Evolutionary conservation across 2,329 filamentous ascomycete species (phyloP).

Genomic region (Beauveria brongniartii): DNA sequence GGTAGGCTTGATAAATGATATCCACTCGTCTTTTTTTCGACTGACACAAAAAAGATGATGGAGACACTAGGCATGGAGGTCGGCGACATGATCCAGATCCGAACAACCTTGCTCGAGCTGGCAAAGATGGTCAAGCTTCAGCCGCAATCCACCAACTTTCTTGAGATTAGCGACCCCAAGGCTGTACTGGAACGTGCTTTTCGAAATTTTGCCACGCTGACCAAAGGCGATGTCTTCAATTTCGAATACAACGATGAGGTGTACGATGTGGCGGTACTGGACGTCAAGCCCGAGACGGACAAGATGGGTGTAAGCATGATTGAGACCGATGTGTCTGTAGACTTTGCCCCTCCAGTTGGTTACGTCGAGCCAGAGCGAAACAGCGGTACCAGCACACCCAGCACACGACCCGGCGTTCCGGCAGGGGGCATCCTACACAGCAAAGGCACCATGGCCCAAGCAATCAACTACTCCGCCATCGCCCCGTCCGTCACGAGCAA

Average conservation of each 20-base stretch:
- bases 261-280: constrained; percentile 87
- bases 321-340: constrained; percentile 92
- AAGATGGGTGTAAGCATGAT: constrained; percentile 88
- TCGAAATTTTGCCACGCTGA: constrained; percentile 88
- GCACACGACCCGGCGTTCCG: constrained; percentile 54
- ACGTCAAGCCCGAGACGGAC: constrained; percentile 78
- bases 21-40: neutral
- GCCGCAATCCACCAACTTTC: constrained; percentile 84
- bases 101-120: constrained; percentile 84
- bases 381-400: constrained; percentile 86
- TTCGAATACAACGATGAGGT: constrained; percentile 94
- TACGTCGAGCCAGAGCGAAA: constrained; percentile 77
- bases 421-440: constrained; percentile 68
- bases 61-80: constrained; percentile 80
- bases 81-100: constrained; percentile 89
- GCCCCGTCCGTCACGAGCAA: constrained; percentile 66
- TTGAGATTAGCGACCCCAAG: constrained; percentile 95
- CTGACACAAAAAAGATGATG: constrained; percentile 64
- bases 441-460: constrained; percentile 90
- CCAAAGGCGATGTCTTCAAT: constrained; percentile 88
- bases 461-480: constrained; percentile 94
- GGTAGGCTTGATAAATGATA: constrained; percentile 43
- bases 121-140: constrained; percentile 94
- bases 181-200: constrained; percentile 96
- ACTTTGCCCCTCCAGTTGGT: constrained; percentile 88